A percentile compares a stretch with the other conserved stretches of the same genome.
These are phyloP conservation scores for Zychaea mexicana DNA, from an alignment of 371 early-diverging fungal species.

Conservation along the genomic window DNA sequence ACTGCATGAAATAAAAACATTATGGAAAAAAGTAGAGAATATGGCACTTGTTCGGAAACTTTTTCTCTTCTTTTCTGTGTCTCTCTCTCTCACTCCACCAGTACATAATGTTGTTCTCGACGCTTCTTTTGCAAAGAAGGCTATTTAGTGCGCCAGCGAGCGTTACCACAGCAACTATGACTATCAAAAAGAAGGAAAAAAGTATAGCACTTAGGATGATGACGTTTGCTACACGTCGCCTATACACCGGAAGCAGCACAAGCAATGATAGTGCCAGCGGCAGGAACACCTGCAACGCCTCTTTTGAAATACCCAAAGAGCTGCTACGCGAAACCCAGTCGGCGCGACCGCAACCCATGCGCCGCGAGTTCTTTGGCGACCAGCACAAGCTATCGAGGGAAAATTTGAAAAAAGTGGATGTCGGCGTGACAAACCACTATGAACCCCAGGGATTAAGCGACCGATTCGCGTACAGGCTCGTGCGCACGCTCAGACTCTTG, in stretches of 20 bases:
- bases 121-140: not conserved
- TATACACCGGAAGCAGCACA: too few species aligned
- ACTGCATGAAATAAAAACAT: too few species aligned
- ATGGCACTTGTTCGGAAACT: not conserved
- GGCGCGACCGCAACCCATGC: conserved; percentile 67
- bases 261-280: too few species aligned
- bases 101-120: not conserved
- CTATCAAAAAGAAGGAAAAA: too few species aligned
- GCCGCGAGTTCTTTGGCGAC: conserved; percentile 63
- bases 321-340: conserved; percentile 41
- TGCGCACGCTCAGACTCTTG: conserved; percentile 69
- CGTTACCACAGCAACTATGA: too few species aligned
- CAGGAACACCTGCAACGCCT: not conserved
- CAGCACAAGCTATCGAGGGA: conserved; percentile 53
- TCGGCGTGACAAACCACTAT: conserved; percentile 65
- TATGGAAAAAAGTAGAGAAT: too few species aligned
- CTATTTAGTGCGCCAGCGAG: too few species aligned
- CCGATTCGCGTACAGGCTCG: conserved; percentile 65
- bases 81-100: too few species aligned
- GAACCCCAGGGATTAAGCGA: conserved; percentile 65
- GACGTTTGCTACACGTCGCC: too few species aligned
- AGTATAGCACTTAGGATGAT: too few species aligned
- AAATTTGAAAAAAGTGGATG: conserved; percentile 66
- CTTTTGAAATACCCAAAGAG: conserved; percentile 32
- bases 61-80: not conserved